Base-by-base conservation (phyloP, 148 eudicot genomes). In the Rheum nobile region DNA sequence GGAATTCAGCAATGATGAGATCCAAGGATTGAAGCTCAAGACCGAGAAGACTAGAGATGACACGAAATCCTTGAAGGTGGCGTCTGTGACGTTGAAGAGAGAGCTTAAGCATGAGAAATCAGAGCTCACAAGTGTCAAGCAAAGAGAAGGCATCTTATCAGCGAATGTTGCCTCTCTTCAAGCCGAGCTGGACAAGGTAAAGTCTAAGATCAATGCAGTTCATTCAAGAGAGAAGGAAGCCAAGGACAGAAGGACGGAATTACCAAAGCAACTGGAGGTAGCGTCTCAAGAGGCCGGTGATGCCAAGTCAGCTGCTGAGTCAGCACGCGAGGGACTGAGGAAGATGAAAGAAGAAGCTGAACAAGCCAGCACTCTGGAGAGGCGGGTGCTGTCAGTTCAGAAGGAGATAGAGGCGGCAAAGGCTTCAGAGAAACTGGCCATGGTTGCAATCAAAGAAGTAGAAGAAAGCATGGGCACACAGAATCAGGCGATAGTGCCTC, bases 391-490 rank as follows among this genome's bases (percentile, higher is more conserved):
- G 74, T 90, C 90, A 0, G 86, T 87, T 63, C 87, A 80, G 52
- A 94, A 83, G 79, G 98, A 94, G 84, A 94, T 94, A 48, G 98
- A 89, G 72, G 96, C 93, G 71, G 90, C 98, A 17, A 91, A 80
- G 76, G 96, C 97, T 21, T 84, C 97, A 8, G 97, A 94, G 75
- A 88, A 82, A 74, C 72, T 86, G 73, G 97, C 98, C 3, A 67
- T 89, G 8, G 91, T 87, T 6, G 97, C 98, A 4, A 87, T 94
- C 16, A 87, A 78, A 65, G 97, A 96, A 32, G 77, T 94, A 24
- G 82, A 83, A 74, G 95, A 89, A 82, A 93, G 77, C 0, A 79
- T 80, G 21, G 85, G 84, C 32, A 75, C 84, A 24, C 83, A 79
- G 3, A 59, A 77, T 14, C 85, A 88, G 21, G 83, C 88, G 0